These are phyloP conservation scores for Trichocladium uniseriatum DNA, from an alignment of 495 filamentous ascomycete genomes.

Conservation along the genomic window DNA sequence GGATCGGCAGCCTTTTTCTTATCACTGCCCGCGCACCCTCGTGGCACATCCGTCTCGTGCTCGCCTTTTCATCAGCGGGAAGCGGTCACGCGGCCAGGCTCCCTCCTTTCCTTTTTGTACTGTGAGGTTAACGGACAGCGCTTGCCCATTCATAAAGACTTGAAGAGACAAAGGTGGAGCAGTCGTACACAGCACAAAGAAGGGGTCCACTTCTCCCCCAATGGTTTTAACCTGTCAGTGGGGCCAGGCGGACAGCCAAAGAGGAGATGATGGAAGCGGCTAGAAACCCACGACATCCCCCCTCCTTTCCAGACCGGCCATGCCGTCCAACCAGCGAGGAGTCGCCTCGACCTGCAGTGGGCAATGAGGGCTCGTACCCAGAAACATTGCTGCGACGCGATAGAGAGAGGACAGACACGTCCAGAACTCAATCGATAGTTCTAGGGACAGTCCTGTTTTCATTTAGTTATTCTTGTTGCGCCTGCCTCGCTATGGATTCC, in stretches of 20 bases:
- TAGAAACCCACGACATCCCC: conserved; percentile 11
- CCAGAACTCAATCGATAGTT: too few species aligned
- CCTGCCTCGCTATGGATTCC: not conserved
- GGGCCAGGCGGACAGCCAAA: not conserved
- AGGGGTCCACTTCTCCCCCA: not conserved
- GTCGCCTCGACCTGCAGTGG: too few species aligned
- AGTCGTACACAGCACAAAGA: not conserved
- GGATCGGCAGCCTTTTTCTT: conserved; percentile 4
- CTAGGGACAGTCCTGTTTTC: not conserved
- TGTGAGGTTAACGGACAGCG: too few species aligned
- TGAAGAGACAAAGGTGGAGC: too few species aligned
- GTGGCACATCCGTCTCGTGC: conserved; percentile 5
- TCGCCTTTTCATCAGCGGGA: not conserved
- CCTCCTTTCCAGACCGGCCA: not conserved
- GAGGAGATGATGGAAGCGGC: conserved; percentile 16
- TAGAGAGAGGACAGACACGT: too few species aligned
- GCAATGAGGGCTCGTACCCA: too few species aligned
- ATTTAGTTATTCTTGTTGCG: not conserved
- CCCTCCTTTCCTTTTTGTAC: not conserved
- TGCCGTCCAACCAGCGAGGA: too few species aligned
- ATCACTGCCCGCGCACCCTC: conserved; percentile 1
- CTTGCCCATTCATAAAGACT: too few species aligned
- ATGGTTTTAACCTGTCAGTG: not conserved
- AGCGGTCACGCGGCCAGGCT: conserved; percentile 10
- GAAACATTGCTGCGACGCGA: too few species aligned